phyloP scores from a whole-genome alignment of 176 grass and related monocot genomes.

The Hordeum vulgare region MorexV3_pseudomolecules_assembly NC_058524.1:238978980-238979479 shows the following conservation, averaged over 20 bases:
- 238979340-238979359: background rate
- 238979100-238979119: background rate
- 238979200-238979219: constrained; percentile 79
- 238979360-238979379: background rate
- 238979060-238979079: background rate
- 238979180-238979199: constrained; percentile 64
- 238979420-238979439: constrained; percentile 47
- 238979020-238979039: background rate
- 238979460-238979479: background rate
- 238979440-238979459: constrained; percentile 30
- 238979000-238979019: background rate
- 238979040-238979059: background rate
- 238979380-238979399: constrained; percentile 37
- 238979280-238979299: constrained; percentile 18
- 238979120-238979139: background rate
- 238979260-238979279: background rate
- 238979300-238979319: constrained; percentile 9
- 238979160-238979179: constrained; percentile 50
- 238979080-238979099: background rate
- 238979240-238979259: background rate
- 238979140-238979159: background rate
- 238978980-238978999: background rate
- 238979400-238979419: constrained; percentile 41
- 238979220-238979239: constrained; percentile 14
- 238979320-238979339: background rate